Evolutionary conservation across 2,329 filamentous ascomycete genomes (phyloP), one percentile per base, ranked within the genome.

Genomic region (Neospermospora avenae): DNA sequence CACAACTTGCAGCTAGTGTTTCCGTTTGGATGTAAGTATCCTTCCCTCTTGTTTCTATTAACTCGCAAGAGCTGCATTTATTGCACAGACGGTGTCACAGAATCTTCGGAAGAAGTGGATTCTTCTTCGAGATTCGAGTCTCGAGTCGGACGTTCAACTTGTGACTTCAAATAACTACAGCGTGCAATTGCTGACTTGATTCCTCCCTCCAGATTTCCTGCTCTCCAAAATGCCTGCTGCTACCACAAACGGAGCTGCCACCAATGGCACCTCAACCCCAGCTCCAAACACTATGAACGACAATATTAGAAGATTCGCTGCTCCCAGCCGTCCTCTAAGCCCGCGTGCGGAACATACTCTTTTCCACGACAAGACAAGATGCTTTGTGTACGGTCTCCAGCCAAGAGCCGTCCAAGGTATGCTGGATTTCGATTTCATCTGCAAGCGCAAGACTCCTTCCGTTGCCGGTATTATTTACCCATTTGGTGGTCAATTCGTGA

Each of bases 401-500:
- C 93, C 95, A 74, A 88, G 93, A 77, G 90, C 90, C 71, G 90
- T 93, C 69, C 90, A 93, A 81, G 89, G 89, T 76, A 93, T 93
- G 89, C 90, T 99, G 76, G 95, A 99, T 80, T 99, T 99, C 78
- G 95, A 99, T 84, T 99, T 98, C 85, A 99, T 99, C 81, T 99
- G 95, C 92, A 98, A 98, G 87, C 91, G 95, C 74, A 85, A 87
- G 76, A 96, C 90, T 63, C 95, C 95, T 67, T 99, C 95, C 61
- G 95, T 99, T 61, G 95, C 95, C 69, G 95, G 93, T 76, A 98
- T 99, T 80, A 98, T 99, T 84, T 99, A 99, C 84, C 97, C 95
- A 72, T 99, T 99, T 75, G 95, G 95, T 77, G 95, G 95, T 70
- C 95, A 99, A 81, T 99, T 99, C 87, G 95, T 99, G 76, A 97